Evolutionary conservation across 2,329 filamentous ascomycete genomes (phyloP), one percentile per base, ranked within the genome.

Genomic region (Triangularia setosa): DNA sequence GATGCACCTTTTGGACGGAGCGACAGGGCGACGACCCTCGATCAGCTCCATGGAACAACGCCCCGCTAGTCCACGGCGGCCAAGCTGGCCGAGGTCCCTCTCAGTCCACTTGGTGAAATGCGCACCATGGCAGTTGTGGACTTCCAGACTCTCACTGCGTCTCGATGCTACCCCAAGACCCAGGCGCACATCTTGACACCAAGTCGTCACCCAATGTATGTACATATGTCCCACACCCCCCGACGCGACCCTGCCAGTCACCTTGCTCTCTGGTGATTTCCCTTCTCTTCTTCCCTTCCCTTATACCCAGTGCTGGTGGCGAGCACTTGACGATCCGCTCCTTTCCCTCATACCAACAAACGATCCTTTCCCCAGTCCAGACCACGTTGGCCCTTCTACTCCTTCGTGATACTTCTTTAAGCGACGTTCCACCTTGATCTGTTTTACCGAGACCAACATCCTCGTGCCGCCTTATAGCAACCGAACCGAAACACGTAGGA

Each of bases 211-310:
- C 63, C 53, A 59, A 64, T 61, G 52, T 33, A 28, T n/a, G n/a
- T 69, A 71, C 68, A 70, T 66, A 66, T 68, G 62, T 65, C 56
- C 69, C 68, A 65, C 67, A 61, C 64, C 65, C 65, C 65, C 68
- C 35, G 60, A 35, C 30, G 44, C 24, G 11, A 27, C 35, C 61
- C 55, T 58, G 58, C 40, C 27, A 16, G 52, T 61, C 48, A 24
- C 59, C 53, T 59, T 33, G 56, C 27, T 33, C 57, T 60, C 48
- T 44, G 35, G 60, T 56, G 24, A 63, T 60, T 40, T 55, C 35
- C 28, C 61, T 61, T 62, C 58, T 60, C 44, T 64, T 55, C 61
- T 59, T 21, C 54, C 58, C 27, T 58, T 60, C 64, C 53, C 23
- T 58, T 44, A 44, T 28, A n/a, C 44, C 62, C 23, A 30, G 28